Conservation (phyloP, 2,329 filamentous ascomycete species). For the Colletotrichum kahawae region DNA sequence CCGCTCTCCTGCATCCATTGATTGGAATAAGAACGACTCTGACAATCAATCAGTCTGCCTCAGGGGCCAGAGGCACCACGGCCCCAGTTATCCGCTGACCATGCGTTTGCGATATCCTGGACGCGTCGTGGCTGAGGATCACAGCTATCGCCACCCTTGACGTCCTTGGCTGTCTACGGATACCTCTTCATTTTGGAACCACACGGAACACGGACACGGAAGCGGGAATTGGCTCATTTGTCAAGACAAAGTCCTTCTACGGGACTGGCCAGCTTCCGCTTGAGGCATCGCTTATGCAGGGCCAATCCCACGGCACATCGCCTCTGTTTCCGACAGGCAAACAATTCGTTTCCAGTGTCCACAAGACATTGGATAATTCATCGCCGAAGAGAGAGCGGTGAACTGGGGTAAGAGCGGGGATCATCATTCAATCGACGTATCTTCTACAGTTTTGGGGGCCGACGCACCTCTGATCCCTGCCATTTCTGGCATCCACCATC, state of each 20-base stretch:
- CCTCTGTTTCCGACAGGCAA: neutral
- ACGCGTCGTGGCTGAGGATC: neutral
- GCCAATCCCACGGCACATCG: neutral
- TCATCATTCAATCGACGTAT: neutral
- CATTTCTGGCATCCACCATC: neutral
- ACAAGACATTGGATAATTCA: neutral
- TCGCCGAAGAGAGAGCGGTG: conserved; percentile 7
- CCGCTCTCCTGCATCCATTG: neutral
- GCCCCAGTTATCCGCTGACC: neutral
- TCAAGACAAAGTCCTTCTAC: neutral
- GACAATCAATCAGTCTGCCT: neutral
- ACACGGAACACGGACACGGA: neutral
- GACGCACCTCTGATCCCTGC: neutral
- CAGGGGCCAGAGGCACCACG: neutral
- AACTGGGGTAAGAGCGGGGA: neutral
- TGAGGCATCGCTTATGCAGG: neutral
- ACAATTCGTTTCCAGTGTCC: neutral
- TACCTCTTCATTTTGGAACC: neutral
- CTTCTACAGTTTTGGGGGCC: neutral
- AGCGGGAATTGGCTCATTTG: neutral
- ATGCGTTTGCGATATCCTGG: neutral
- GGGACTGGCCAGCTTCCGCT: neutral
- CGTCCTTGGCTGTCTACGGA: neutral
- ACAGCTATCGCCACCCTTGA: neutral
- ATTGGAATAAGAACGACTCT: neutral